A percentile compares a stretch with the other conserved stretches of the same genome.
Evolutionary conservation across 805 yeast genomes (phyloP).

Genomic region (Torulaspora indica): DNA sequence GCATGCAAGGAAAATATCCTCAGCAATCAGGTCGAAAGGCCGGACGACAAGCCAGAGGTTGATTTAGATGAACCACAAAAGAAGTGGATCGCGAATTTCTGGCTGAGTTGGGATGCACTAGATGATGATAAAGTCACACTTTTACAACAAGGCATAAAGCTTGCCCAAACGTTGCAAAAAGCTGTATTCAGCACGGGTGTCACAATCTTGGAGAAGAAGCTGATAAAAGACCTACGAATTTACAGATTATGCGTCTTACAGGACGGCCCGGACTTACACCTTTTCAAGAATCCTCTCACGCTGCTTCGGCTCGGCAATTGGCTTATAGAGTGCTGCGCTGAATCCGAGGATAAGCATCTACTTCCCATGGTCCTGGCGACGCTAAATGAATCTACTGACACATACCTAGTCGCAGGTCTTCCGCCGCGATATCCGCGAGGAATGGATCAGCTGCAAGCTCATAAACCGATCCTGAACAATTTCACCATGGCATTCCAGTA

Average conservation of each 20-base stretch:
- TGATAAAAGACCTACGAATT: conserved; percentile 70
- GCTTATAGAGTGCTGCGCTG: conserved; percentile 86
- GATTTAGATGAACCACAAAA: conserved; percentile 45
- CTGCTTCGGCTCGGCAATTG: conserved; percentile 81
- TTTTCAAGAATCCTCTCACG: conserved; percentile 83
- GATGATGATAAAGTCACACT: conserved; percentile 40
- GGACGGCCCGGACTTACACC: conserved; percentile 76
- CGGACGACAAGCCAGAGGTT: conserved; percentile 22
- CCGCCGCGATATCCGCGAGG: conserved; percentile 73
- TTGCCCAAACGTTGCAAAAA: conserved; percentile 79
- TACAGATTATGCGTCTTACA: conserved; percentile 83
- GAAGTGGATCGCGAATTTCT: conserved; percentile 69
- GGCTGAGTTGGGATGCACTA: conserved; percentile 64
- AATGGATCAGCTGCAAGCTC: conserved; percentile 32
- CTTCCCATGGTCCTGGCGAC: conserved; percentile 85
- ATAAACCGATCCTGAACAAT: conserved; percentile 58
- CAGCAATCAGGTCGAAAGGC: conserved; percentile 23
- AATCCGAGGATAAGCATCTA: conserved; percentile 56
- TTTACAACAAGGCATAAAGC: conserved; percentile 54
- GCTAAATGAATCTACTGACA: conserved; percentile 63
- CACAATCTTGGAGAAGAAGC: conserved; percentile 77
- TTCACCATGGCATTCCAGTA: conserved; percentile 90
- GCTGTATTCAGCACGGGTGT: conserved; percentile 83
- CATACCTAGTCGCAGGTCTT: conserved; percentile 82
- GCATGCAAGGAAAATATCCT: conserved; percentile 22